These are phyloP conservation scores for Verticillium alfalfae DNA, from an alignment of 2,329 filamentous ascomycete genomes.

Conservation along the genomic window DNA sequence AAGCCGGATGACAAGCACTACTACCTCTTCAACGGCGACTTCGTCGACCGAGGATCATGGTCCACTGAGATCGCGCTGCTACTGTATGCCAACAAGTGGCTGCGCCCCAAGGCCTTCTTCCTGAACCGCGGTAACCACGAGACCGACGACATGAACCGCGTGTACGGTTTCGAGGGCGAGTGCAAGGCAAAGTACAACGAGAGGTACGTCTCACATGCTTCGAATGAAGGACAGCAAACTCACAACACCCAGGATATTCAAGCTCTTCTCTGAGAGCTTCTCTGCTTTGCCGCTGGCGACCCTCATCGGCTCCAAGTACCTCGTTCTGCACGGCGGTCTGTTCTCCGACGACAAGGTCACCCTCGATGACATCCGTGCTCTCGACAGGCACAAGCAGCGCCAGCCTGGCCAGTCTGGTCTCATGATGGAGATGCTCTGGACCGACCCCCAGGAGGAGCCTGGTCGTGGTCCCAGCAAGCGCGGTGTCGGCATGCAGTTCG, in stretches of 20 bases:
- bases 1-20: slow-evolving; percentile 78
- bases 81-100: slow-evolving; percentile 95
- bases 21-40: slow-evolving; percentile 98
- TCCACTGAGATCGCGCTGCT: slow-evolving; percentile 94
- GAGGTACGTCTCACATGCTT: slow-evolving; percentile 31
- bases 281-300: slow-evolving; percentile 90
- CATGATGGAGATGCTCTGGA: slow-evolving; percentile 99
- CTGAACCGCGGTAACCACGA: slow-evolving; percentile 98
- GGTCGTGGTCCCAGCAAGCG: slow-evolving; percentile 93
- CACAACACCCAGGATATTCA: slow-evolving; percentile 62
- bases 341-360: slow-evolving; percentile 94
- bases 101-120: slow-evolving; percentile 83
- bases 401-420: slow-evolving; percentile 90
- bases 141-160: slow-evolving; percentile 98
- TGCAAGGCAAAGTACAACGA: slow-evolving; percentile 98
- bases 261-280: slow-evolving; percentile 97
- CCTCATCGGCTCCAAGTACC: slow-evolving; percentile 82
- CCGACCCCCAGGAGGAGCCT: slow-evolving; percentile 80
- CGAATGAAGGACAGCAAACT: not conserved
- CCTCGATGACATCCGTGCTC: slow-evolving; percentile 87
- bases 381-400: slow-evolving; percentile 83
- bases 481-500: slow-evolving; percentile 94
- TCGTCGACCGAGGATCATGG: slow-evolving; percentile 96
- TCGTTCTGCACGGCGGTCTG: slow-evolving; percentile 88
- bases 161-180: slow-evolving; percentile 97